These are phyloP conservation scores for Penicillium crystallinum DNA, from an alignment of 495 filamentous ascomycete genomes.

Conservation along the genomic window DNA sequence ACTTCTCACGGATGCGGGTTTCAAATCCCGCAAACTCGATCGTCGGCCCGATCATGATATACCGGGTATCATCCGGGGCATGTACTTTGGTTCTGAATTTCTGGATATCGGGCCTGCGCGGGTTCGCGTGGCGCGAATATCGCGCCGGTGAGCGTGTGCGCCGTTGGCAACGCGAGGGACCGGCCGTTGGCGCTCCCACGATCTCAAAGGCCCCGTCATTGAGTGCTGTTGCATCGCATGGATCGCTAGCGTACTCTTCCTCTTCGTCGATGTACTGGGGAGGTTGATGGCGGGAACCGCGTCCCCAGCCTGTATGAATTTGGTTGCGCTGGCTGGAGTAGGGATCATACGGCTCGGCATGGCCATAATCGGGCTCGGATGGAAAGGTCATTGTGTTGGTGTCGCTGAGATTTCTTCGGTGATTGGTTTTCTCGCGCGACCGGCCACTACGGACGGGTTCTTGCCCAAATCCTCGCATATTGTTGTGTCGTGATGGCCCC, in stretches of 20 bases:
- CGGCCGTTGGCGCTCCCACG: slow-evolving; percentile 37
- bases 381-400: slow-evolving; percentile 20
- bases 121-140: slow-evolving; percentile 25
- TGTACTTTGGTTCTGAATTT: slow-evolving; percentile 90
- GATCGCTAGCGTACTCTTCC: slow-evolving; percentile 62
- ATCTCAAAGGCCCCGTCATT: slow-evolving; percentile 81
- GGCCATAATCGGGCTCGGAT: slow-evolving; percentile 44
- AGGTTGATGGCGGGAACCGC: slow-evolving; percentile 35
- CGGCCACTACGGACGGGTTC: slow-evolving; percentile 12
- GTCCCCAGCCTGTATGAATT: slow-evolving; percentile 27
- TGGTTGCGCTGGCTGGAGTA: slow-evolving; percentile 40
- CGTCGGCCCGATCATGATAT: slow-evolving; percentile 75
- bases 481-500: slow-evolving; percentile 28
- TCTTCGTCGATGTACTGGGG: slow-evolving; percentile 68
- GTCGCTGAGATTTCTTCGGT: slow-evolving; percentile 33
- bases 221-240: slow-evolving; percentile 56
- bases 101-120: slow-evolving; percentile 38
- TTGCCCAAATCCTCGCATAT: slow-evolving; percentile 20
- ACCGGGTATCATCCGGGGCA: slow-evolving; percentile 78
- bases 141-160: slow-evolving; percentile 28
- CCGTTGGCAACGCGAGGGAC: slow-evolving; percentile 11
- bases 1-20: slow-evolving; percentile 75
- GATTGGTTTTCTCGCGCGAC: slow-evolving; percentile 20
- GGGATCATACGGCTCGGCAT: slow-evolving; percentile 65
- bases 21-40: slow-evolving; percentile 74